phyloP scores from a whole-genome alignment of 2,329 filamentous ascomycete species.

The Neofusicoccum ribis region DNA sequence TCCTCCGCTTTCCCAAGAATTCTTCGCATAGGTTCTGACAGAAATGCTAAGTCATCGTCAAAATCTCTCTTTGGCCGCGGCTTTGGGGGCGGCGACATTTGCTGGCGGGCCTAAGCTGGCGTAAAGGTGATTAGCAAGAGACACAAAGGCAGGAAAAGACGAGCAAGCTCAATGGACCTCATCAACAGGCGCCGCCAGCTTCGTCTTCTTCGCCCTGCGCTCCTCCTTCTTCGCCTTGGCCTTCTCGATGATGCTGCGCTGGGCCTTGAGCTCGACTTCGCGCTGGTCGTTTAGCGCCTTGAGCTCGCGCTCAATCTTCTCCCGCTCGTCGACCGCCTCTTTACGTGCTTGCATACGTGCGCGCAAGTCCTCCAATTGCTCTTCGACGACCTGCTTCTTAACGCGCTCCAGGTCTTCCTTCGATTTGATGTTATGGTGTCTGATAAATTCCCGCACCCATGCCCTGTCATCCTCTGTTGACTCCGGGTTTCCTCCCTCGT shows the following conservation, averaged over 20 bases:
- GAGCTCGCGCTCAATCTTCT: constrained; percentile 44
- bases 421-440: constrained; percentile 37
- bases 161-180: constrained; percentile 5
- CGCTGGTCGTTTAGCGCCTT: constrained; percentile 46
- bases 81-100: neutral
- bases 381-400: constrained; percentile 32
- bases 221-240: constrained; percentile 36
- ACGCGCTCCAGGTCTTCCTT: constrained; percentile 37
- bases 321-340: constrained; percentile 43
- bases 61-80: neutral
- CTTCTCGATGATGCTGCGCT: constrained; percentile 42
- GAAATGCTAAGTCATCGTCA: neutral
- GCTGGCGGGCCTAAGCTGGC: neutral
- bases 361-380: constrained; percentile 30
- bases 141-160: neutral
- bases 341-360: constrained; percentile 36
- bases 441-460: constrained; percentile 44
- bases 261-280: constrained; percentile 46
- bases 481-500: constrained; percentile 48
- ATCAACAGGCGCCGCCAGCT: constrained; percentile 18
- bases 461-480: constrained; percentile 27
- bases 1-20: no score
- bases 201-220: constrained; percentile 32
- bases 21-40: neutral
- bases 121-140: neutral